Evolutionary conservation across 805 yeast species (phyloP).

Genomic region (Candida stauntonica): DNA sequence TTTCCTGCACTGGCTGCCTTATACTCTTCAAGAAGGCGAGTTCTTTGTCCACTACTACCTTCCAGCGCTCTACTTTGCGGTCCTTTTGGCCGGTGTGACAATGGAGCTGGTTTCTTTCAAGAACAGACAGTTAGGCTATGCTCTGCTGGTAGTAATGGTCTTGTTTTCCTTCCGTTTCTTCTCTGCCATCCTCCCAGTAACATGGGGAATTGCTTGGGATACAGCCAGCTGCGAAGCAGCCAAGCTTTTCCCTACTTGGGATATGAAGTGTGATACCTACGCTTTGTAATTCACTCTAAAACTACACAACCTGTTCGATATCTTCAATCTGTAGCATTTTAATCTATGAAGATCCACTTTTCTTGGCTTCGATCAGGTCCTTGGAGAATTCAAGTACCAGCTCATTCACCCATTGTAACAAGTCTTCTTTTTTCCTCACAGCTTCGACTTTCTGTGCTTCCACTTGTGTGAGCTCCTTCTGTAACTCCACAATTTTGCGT

Average conservation of each 20-base stretch:
- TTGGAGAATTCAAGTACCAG: slow-evolving; percentile 49
- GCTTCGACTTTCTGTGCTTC: slow-evolving; percentile 56
- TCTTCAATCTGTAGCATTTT: neutral
- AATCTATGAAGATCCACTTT: neutral
- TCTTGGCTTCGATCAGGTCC: slow-evolving; percentile 34
- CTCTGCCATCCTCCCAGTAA: slow-evolving; percentile 38
- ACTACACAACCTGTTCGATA: neutral
- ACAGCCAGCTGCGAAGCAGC: slow-evolving; percentile 34
- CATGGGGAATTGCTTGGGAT: slow-evolving; percentile 46
- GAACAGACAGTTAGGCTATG: slow-evolving; percentile 27
- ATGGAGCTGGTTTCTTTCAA: slow-evolving; percentile 37
- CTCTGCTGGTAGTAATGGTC: slow-evolving; percentile 21
- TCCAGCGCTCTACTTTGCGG: slow-evolving; percentile 46
- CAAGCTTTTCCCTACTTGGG: slow-evolving; percentile 39
- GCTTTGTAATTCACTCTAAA: neutral
- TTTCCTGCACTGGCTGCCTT: slow-evolving; percentile 55
- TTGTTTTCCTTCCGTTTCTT: slow-evolving; percentile 18
- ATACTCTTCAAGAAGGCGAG: slow-evolving; percentile 31
- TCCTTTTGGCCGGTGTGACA: slow-evolving; percentile 40
- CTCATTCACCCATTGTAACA: slow-evolving; percentile 58
- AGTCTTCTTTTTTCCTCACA: slow-evolving; percentile 57
- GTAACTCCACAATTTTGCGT: slow-evolving; percentile 54
- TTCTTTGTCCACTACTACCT: slow-evolving; percentile 44
- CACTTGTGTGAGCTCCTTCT: slow-evolving; percentile 53
- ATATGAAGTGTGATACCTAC: slow-evolving; percentile 36